These are phyloP conservation scores for Phaffomyces opuntiae DNA, from an alignment of 805 yeast genomes.

Conservation along the genomic window DNA sequence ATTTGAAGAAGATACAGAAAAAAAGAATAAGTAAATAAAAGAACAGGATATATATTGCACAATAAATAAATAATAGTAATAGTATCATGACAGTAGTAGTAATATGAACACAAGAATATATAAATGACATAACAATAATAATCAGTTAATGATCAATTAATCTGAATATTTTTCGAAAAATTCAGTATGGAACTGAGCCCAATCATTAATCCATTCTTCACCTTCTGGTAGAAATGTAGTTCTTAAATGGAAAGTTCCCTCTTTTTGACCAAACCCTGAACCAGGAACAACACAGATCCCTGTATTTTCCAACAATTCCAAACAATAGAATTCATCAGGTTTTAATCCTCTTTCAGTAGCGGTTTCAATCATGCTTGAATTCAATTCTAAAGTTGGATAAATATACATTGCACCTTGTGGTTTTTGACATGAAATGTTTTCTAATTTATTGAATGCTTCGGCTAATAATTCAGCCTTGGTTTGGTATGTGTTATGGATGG, in stretches of 20 bases:
- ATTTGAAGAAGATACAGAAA: constrained; percentile 2
- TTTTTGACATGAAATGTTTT: constrained; percentile 76
- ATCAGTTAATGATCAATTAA: too few species aligned
- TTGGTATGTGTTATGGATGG: constrained; percentile 56
- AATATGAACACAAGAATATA: too few species aligned
- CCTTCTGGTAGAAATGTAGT: constrained; percentile 98
- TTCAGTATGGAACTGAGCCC: constrained; percentile 71
- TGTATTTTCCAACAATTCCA: constrained; percentile 72
- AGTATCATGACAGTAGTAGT: too few species aligned
- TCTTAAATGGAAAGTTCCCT: constrained; percentile 86
- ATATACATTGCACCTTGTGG: constrained; percentile 98
- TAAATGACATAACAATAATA: too few species aligned
- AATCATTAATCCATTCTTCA: constrained; percentile 71
- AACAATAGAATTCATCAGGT: constrained; percentile 87
- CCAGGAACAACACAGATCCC: constrained; percentile 99
- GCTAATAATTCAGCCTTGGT: constrained; percentile 59
- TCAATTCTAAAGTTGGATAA: constrained; percentile 72
- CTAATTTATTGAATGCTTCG: constrained; percentile 67
- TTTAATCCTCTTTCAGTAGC: constrained; percentile 51
- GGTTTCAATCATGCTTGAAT: constrained; percentile 51
- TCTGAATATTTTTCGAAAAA: constrained; percentile 38
- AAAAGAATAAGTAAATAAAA: constrained; percentile 3
- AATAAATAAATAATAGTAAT: not conserved
- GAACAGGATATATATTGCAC: not conserved
- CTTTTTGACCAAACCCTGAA: constrained; percentile 90